Percentiles rank a stretch among this genome's conserved stretches.
Evolutionary conservation across 768 basidiomycete genomes (phyloP).

Genomic region (Mycena filopes): DNA sequence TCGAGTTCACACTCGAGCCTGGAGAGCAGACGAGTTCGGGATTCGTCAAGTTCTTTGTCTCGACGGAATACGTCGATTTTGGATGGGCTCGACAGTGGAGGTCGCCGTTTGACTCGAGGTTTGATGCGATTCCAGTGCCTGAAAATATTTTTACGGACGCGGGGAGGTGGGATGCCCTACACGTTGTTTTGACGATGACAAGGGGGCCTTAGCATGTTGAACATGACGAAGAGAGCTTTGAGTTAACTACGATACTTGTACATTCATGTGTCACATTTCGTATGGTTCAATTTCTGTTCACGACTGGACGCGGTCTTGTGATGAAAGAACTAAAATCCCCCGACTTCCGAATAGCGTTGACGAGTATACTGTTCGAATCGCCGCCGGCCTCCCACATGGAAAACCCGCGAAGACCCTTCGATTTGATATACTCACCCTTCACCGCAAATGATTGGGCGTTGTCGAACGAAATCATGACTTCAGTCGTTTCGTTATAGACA

Average conservation of each 20-base stretch:
- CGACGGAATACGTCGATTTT: neutral
- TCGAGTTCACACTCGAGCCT: neutral
- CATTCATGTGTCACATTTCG: no score
- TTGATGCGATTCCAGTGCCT: neutral
- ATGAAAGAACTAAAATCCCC: slow-evolving; percentile 17
- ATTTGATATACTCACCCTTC: slow-evolving; percentile 71
- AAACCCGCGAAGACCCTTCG: slow-evolving; percentile 66
- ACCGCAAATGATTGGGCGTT: slow-evolving; percentile 67
- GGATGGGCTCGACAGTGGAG: neutral
- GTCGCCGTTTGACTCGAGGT: neutral
- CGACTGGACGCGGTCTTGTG: no score
- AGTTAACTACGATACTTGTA: no score
- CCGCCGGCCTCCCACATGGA: slow-evolving; percentile 60
- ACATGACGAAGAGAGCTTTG: no score
- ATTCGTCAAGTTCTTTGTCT: neutral
- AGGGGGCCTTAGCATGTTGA: no score
- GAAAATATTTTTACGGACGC: neutral
- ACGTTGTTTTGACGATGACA: slow-evolving; percentile 2
- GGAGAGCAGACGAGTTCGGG: neutral
- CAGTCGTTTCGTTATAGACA: slow-evolving; percentile 62
- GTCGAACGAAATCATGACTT: slow-evolving; percentile 77
- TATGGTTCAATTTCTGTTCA: no score
- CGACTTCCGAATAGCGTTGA: slow-evolving; percentile 23
- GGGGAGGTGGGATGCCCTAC: neutral
- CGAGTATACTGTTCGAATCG: slow-evolving; percentile 21